Evolutionary conservation across 2,329 filamentous ascomycete genomes (phyloP), one percentile per base, ranked within the genome.

Genomic region (Fusarium sterilihyphosum): DNA sequence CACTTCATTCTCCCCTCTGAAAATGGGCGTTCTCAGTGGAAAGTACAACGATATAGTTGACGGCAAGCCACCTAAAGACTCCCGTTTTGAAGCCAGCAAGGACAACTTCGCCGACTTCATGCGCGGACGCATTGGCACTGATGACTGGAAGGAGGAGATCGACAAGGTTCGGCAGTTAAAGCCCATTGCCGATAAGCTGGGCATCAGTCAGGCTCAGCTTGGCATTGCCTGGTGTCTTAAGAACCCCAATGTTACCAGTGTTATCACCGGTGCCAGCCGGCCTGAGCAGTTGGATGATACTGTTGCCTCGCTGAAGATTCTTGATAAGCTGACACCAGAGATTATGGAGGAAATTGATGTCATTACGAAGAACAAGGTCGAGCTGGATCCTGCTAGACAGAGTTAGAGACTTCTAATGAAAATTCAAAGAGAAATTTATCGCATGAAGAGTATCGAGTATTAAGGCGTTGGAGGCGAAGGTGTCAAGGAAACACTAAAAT

Each of bases 1-100:
- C 54, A 92, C 91, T 5, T 88, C 87, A 41, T 92, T 88, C 80
- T 88, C 85, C n/a, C 90, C 91, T 5, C 83, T 92, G 73, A 83
- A 83, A 70, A 82, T 82, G 46, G 91, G 91, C 6, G 81, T 93
- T 57, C 82, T 92, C 60, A 90, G 89, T 1, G 91, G 91, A 38
- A 93, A 92, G 81, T 93, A 93, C 83, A 91, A 91, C 60, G 84
- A 85, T 47, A 86, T 86, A 2, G 82, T 90, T 16, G 81, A 84
- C 49, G 80, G 86, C 54, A 67, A 78, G 53, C 85, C 90, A 26
- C 88, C 89, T 10, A 84, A 87, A 52, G 88, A 87, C 75, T 90
- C 86, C 33, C 88, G 88, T 22, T 91, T 89, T 77, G 88, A 86
- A 52, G 88, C 84, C 73, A 89, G 90, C 82, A 85, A 87, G 69